Percentiles rank a stretch among this genome's conserved stretches.
Conservation (phyloP, 202 grass and related monocot species). For the Zizania palustris region DNA sequence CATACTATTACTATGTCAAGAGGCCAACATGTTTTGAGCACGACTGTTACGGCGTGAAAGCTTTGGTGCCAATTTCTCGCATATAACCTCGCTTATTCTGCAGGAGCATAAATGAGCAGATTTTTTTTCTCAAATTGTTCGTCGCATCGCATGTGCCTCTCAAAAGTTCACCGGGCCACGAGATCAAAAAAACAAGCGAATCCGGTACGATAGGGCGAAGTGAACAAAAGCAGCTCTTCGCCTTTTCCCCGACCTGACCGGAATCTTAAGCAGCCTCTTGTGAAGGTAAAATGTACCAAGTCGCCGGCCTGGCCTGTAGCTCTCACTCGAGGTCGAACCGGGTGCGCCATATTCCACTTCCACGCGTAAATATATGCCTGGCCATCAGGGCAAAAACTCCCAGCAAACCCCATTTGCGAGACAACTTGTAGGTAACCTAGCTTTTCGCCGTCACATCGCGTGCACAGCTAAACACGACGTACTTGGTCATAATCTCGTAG, state of each 20-base stretch:
- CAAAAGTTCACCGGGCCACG: too few species aligned
- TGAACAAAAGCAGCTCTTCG: neutral
- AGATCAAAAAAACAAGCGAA: neutral
- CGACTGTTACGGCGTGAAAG: too few species aligned
- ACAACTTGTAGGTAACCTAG: neutral
- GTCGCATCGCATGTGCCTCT: neutral
- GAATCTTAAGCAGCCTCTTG: neutral
- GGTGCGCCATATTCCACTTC: constrained; percentile 23
- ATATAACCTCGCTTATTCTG: neutral
- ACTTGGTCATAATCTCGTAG: neutral
- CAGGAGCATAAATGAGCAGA: neutral
- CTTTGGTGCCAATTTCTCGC: too few species aligned
- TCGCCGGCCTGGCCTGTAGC: too few species aligned
- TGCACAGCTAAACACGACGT: neutral
- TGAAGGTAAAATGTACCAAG: neutral
- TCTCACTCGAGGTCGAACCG: constrained; percentile 1
- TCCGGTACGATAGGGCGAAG: neutral
- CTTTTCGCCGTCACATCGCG: constrained; percentile 5
- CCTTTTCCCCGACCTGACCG: neutral
- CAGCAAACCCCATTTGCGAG: neutral
- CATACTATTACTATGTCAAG: too few species aligned
- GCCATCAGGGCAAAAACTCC: neutral
- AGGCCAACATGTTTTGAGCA: too few species aligned
- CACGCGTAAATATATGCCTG: constrained; percentile 18
- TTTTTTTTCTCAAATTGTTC: neutral